phyloP scores from a whole-genome alignment of 208 protist genomes.

The Leishmania martiniquensis region DNA sequence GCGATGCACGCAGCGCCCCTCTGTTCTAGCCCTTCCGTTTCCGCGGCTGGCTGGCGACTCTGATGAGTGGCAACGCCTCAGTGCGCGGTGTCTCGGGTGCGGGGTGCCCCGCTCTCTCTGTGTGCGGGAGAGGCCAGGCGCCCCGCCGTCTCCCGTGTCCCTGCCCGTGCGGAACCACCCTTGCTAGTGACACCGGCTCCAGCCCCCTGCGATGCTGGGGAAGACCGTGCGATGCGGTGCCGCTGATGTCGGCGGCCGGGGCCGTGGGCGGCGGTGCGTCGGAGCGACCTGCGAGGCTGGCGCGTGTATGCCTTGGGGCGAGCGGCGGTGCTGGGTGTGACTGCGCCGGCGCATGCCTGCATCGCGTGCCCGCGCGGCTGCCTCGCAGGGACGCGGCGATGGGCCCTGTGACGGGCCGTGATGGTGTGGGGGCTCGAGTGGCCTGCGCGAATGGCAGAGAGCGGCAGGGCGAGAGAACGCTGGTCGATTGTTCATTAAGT shows the following conservation, averaged over 20 bases:
- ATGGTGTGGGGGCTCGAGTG: not conserved
- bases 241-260: not conserved
- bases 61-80: too few species aligned
- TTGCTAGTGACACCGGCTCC: not conserved
- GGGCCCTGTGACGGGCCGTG: not conserved
- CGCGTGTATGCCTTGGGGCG: too few species aligned
- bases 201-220: not conserved
- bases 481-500: too few species aligned
- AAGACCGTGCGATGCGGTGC: not conserved
- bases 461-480: not conserved
- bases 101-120: not conserved
- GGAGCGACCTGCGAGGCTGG: not conserved
- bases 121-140: not conserved
- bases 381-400: not conserved
- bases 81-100: too few species aligned
- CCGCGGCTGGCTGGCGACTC: too few species aligned
- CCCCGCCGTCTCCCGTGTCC: not conserved
- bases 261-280: not conserved
- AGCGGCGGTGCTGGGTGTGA: not conserved
- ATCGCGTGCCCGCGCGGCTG: not conserved
- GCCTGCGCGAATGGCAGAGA: not conserved
- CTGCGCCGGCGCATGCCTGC: not conserved
- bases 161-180: not conserved
- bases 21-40: too few species aligned
- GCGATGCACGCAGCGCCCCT: too few species aligned